These are phyloP conservation scores for Eimeria mitis DNA, from an alignment of 169 alveolate species.

Conservation along the genomic window DNA sequence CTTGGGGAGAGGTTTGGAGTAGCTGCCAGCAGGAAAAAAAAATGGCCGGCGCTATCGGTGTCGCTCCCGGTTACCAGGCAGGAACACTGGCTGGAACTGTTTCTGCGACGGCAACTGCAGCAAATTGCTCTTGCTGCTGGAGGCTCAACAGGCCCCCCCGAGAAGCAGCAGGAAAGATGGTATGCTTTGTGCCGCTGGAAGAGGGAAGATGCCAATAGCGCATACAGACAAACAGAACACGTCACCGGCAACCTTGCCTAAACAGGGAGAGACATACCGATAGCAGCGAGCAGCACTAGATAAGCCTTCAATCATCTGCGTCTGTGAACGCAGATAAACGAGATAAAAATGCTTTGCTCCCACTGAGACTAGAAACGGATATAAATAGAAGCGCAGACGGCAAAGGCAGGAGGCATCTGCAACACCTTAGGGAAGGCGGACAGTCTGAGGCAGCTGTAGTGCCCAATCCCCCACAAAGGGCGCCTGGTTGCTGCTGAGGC, in stretches of 20 bases:
- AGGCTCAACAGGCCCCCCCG: not conserved
- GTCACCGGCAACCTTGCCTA: not conserved
- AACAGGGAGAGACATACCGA: not conserved
- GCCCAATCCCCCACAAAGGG: constrained; percentile 52
- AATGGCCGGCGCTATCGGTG: not conserved
- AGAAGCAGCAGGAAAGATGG: not conserved
- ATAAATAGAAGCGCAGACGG: not conserved
- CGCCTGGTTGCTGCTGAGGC: constrained; percentile 54
- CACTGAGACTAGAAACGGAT: not conserved
- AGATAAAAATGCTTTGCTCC: not conserved
- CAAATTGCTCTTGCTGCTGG: constrained; percentile 3
- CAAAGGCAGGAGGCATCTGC: not conserved
- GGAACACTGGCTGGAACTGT: not conserved
- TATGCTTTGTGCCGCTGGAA: not conserved
- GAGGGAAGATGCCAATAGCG: not conserved
- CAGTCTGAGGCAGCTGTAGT: constrained; percentile 54
- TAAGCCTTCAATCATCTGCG: too few species aligned
- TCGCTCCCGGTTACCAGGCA: not conserved
- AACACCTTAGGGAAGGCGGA: constrained; percentile 2
- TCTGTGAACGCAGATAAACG: not conserved
- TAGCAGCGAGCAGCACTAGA: not conserved
- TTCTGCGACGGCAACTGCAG: constrained; percentile 19
- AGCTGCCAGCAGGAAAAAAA: not conserved
- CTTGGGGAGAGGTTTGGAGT: not conserved
- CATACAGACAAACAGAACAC: not conserved